phyloP scores from a whole-genome alignment of 192 early-diverging fungal genomes.

The Linnemannia exigua region DNA sequence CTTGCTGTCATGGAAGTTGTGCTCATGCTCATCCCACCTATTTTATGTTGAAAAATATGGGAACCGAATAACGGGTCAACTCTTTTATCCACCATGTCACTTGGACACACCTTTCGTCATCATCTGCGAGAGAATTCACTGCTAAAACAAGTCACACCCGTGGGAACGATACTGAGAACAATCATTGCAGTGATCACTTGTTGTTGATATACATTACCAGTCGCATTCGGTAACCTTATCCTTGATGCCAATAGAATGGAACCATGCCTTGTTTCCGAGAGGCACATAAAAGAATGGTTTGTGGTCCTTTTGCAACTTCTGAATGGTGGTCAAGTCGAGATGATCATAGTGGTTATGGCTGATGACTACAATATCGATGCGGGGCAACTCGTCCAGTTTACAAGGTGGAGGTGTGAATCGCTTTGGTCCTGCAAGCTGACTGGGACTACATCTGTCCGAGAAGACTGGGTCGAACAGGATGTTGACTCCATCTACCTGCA shows the following conservation, averaged over 20 bases:
- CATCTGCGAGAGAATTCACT: not conserved
- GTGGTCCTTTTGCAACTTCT: conserved; percentile 62
- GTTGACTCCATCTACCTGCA: conserved; percentile 75
- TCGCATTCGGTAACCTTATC: conserved; percentile 75
- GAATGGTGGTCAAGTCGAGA: conserved; percentile 78
- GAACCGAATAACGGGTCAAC: not conserved
- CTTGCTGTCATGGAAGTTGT: conserved; percentile 33
- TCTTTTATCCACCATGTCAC: not conserved
- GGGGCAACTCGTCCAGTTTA: conserved; percentile 72
- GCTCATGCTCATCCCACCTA: conserved; percentile 51
- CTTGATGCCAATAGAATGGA: conserved; percentile 66
- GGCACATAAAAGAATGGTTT: conserved; percentile 79
- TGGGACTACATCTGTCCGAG: conserved; percentile 80
- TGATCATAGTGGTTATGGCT: conserved; percentile 95
- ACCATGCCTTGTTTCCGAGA: conserved; percentile 80
- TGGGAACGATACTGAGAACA: too few species aligned
- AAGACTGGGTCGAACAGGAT: conserved; percentile 85
- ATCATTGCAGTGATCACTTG: too few species aligned
- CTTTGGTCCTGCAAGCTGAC: conserved; percentile 76
- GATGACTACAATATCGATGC: conserved; percentile 81
- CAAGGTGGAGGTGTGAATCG: conserved; percentile 77
- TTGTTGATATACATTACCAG: conserved; percentile 70
- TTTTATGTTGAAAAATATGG: not conserved
- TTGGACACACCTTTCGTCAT: not conserved
- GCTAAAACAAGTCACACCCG: too few species aligned